A percentile compares a stretch with the other conserved stretches of the same genome.
These are phyloP conservation scores for Phialocephala sp. DNA, from an alignment of 2,329 filamentous ascomycete genomes.

Conservation along the genomic window DNA sequence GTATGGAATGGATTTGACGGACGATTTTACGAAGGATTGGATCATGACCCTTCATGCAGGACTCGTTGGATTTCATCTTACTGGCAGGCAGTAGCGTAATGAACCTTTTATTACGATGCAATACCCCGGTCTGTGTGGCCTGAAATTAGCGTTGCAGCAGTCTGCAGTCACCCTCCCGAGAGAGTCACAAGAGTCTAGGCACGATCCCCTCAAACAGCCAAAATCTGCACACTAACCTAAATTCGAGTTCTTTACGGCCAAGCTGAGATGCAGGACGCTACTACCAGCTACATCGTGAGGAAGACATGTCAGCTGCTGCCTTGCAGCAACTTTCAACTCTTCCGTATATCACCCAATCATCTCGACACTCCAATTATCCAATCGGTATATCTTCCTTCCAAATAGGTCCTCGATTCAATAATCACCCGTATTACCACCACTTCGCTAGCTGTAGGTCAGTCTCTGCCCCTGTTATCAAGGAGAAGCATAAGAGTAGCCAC, in stretches of 20 bases:
- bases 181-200: not conserved
- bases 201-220: not conserved
- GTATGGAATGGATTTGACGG: not conserved
- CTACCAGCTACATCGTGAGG: not conserved
- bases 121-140: not conserved
- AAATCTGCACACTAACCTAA: not conserved
- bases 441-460: not conserved
- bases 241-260: not conserved
- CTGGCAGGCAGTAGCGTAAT: not conserved
- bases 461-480: not conserved
- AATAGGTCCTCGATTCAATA: not conserved
- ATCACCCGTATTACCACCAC: not conserved
- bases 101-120: not conserved
- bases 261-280: not conserved
- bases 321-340: not conserved
- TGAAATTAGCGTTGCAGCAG: not conserved
- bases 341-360: not conserved
- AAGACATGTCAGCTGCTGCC: not conserved
- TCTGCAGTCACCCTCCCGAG: not conserved
- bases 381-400: not conserved
- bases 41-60: not conserved
- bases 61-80: not conserved
- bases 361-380: not conserved
- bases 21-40: not conserved
- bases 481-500: not conserved